Conservation (phyloP, 2,329 filamentous ascomycete genomes). For the Fusarium musae region DNA sequence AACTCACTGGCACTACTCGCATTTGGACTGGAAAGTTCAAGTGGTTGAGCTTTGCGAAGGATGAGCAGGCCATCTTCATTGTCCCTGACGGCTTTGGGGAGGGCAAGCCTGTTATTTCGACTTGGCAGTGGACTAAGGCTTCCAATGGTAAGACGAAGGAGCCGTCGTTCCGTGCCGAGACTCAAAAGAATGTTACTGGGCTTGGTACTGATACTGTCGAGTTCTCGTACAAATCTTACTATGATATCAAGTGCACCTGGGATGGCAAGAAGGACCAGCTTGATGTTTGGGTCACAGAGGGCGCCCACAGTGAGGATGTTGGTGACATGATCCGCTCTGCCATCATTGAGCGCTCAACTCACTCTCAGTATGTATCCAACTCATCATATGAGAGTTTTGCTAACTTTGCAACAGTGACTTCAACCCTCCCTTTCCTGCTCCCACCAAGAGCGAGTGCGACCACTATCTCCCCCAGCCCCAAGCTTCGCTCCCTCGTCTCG, state of each 20-base stretch:
- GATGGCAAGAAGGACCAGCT: constrained; percentile 22
- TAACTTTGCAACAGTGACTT: constrained; percentile 11
- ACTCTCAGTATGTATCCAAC: constrained; percentile 10
- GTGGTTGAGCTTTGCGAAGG: constrained; percentile 10
- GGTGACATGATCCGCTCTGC: constrained; percentile 15
- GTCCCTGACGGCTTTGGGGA: constrained; percentile 33
- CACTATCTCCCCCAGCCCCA: constrained; percentile 24
- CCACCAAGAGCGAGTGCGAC: constrained; percentile 21
- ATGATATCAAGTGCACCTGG: constrained; percentile 28
- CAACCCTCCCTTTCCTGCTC: not conserved
- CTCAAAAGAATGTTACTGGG: not conserved
- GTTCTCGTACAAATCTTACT: constrained; percentile 23
- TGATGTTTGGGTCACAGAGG: constrained; percentile 12
- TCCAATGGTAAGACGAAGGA: constrained; percentile 1
- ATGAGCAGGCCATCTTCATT: constrained; percentile 37
- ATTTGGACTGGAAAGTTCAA: constrained; percentile 41
- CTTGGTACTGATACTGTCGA: not conserved
- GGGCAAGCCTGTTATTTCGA: constrained; percentile 29
- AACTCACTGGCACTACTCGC: not conserved
- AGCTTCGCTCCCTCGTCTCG: constrained; percentile 12
- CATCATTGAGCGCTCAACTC: constrained; percentile 4
- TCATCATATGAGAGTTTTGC: rapidly evolving
- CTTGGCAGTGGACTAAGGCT: constrained; percentile 33
- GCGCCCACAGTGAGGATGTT: not conserved
- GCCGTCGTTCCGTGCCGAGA: not conserved